These are phyloP conservation scores for Tagetes erecta DNA, from an alignment of 129 eudicot species.

Conservation along the genomic window DNA sequence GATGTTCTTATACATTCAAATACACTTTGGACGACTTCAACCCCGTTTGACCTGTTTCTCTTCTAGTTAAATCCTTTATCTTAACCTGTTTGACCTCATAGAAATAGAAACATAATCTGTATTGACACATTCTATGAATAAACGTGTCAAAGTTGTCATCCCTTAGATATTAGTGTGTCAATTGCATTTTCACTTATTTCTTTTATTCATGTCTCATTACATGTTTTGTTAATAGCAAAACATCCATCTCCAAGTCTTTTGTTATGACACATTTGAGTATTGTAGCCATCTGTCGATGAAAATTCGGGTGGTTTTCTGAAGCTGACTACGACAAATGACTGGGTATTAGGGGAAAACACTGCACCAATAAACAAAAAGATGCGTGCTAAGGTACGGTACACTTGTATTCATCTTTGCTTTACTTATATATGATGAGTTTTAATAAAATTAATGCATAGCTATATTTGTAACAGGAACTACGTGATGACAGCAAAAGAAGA, in stretches of 20 bases:
- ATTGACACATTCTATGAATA: neutral
- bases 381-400: slow-evolving; percentile 67
- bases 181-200: neutral
- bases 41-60: neutral
- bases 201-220: neutral
- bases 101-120: neutral
- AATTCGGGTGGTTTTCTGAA: slow-evolving; percentile 76
- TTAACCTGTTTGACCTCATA: neutral
- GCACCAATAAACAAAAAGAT: slow-evolving; percentile 79
- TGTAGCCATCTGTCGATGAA: slow-evolving; percentile 49
- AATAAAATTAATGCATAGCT: neutral
- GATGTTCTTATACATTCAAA: neutral
- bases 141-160: neutral
- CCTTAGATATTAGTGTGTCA: neutral
- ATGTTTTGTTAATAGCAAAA: slow-evolving; percentile 6
- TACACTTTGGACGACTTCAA: neutral
- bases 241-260: slow-evolving; percentile 4
- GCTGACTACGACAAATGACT: slow-evolving; percentile 65
- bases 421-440: slow-evolving; percentile 1
- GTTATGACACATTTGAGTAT: slow-evolving; percentile 23
- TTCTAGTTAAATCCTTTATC: slow-evolving; percentile 7
- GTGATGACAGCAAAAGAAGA: slow-evolving; percentile 69
- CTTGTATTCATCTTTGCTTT: slow-evolving; percentile 3
- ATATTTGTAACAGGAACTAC: slow-evolving; percentile 52
- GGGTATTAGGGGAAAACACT: slow-evolving; percentile 68